Evolutionary conservation across 2,329 filamentous ascomycete species (phyloP), one percentile per base, ranked within the genome.

Genomic region (Thelonectria rubi): DNA sequence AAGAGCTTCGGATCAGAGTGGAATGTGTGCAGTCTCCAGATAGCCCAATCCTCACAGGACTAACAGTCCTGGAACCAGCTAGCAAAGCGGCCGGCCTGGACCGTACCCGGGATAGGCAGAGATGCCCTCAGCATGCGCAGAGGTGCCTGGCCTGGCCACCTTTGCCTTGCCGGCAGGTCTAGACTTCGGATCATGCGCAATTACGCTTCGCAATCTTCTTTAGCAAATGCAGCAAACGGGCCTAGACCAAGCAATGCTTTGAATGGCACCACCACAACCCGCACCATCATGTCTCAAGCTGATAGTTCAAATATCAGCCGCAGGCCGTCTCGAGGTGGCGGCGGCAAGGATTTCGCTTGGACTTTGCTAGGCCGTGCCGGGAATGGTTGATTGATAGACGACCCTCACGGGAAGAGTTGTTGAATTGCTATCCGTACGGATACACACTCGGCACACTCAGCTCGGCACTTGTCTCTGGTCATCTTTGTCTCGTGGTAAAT

Each of bases 211-310:
- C 39, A 21, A 18, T 21, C 32, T 43, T 39, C 45, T 45, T 54
- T 34, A 37, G 62, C 49, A 43, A 64, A 46, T 58, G 39, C 55
- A 40, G 54, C 37, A 11, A 49, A 58, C 21, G 37, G 51, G 48
- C 46, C 47, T 54, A 47, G 52, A 59, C 55, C 61, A 66, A 71
- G 61, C 62, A 60, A 62, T 65, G 66, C 54, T 63, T 58, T 45
- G 26, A 53, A 63, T 62, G 52, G 53, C 65, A 62, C 63, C 58
- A 65, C 65, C 62, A 58, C 26, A 30, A 6, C 26, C 10, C 26
- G 26, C 26, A 30, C 26, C 10, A 30, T 30, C 26, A 61, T 67
- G 48, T 64, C 63, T 32, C 52, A 55, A 57, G 55, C 58, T 56
- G 60, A 60, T 58, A 52, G 48, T 54, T 39, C 46, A 55, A 14